phyloP scores from a whole-genome alignment of 164 flowering plant species.

The Houttuynia cordata region DNA sequence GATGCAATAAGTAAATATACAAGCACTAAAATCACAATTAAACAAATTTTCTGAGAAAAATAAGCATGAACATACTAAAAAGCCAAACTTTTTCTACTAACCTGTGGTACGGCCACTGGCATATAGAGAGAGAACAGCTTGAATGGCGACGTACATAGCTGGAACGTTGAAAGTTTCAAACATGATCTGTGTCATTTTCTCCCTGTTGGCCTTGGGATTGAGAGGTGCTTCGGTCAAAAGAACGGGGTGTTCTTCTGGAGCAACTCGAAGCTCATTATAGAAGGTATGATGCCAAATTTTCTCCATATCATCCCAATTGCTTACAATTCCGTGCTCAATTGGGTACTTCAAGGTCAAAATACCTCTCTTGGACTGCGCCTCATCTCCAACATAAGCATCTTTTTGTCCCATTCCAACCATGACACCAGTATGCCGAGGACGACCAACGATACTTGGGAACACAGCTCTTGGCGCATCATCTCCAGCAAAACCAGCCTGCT shows the following conservation, averaged over 20 bases:
- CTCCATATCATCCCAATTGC: conserved; percentile 78
- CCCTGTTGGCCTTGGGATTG: conserved; percentile 62
- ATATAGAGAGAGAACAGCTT: conserved; percentile 58
- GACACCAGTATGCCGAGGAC: conserved; percentile 59
- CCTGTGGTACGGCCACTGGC: conserved; percentile 85
- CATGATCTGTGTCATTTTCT: conserved; percentile 63
- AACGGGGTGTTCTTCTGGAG: conserved; percentile 69
- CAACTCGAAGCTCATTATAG: conserved; percentile 53
- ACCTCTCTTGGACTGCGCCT: conserved; percentile 59
- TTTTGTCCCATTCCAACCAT: conserved; percentile 66
- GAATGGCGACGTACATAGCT: conserved; percentile 61
- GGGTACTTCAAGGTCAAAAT: conserved; percentile 55
- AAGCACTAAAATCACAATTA: no score
- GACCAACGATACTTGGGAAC: conserved; percentile 57
- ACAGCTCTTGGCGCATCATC: conserved; percentile 75
- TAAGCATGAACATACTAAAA: no score
- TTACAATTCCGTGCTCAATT: conserved; percentile 71
- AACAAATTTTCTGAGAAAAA: neutral
- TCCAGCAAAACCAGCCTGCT: conserved; percentile 63
- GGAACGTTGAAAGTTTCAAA: conserved; percentile 54
- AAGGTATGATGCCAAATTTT: conserved; percentile 66
- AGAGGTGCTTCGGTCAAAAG: conserved; percentile 64
- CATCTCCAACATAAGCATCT: conserved; percentile 59
- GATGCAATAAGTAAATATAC: no score
- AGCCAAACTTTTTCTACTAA: conserved; percentile 9